A percentile compares a stretch with the other conserved stretches of the same genome.
Evolutionary conservation across 1,284 basidiomycete species (phyloP).

Genomic region (Melampsora larici-populina): DNA sequence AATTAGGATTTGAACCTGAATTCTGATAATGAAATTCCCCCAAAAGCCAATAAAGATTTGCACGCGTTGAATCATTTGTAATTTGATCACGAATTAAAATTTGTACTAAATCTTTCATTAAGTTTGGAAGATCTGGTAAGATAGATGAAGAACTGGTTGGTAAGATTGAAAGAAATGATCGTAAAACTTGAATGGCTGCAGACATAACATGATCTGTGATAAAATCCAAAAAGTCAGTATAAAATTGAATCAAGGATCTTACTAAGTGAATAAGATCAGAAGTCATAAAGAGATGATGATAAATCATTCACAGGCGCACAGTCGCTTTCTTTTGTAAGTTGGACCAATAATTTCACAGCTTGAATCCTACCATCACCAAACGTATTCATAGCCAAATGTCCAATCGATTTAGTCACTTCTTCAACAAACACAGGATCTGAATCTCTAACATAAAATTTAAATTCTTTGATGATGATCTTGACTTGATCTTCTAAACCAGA

Average conservation of each 20-base stretch:
- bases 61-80: conserved; percentile 19
- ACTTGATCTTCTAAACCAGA: conserved; percentile 3
- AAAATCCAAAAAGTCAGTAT: neutral
- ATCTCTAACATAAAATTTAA: conserved; percentile 33
- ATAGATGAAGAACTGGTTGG: conserved; percentile 4
- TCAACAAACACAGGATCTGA: conserved; percentile 28
- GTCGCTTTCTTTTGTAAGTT: conserved; percentile 68
- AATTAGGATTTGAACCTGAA: conserved; percentile 3
- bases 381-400: conserved; percentile 16
- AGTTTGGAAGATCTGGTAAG: conserved; percentile 12
- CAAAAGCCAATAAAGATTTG: conserved; percentile 26
- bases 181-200: conserved; percentile 49
- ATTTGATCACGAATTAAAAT: conserved; percentile 25
- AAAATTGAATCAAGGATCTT: neutral
- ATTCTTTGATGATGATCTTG: conserved; percentile 19
- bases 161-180: conserved; percentile 27
- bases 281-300: conserved; percentile 60
- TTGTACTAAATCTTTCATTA: conserved; percentile 21
- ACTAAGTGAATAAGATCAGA: conserved; percentile 2
- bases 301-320: conserved; percentile 72
- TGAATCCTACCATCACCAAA: conserved; percentile 57
- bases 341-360: conserved; percentile 65
- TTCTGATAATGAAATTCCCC: conserved; percentile 11
- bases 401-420: conserved; percentile 28
- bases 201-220: conserved; percentile 64